These are phyloP conservation scores for Plasmodium gonderi DNA, from an alignment of 169 alveolate species.

Conservation along the genomic window DNA sequence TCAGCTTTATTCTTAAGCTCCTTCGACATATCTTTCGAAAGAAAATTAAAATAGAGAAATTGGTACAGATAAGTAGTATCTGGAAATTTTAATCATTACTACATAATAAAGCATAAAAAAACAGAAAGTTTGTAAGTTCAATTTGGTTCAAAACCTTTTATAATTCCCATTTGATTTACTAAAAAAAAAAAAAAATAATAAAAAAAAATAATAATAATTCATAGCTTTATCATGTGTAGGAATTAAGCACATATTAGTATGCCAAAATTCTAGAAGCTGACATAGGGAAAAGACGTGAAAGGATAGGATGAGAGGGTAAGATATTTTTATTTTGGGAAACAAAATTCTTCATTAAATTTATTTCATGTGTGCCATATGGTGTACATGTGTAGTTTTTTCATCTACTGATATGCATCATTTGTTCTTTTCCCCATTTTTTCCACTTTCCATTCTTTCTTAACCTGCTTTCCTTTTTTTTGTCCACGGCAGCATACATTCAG, in stretches of 20 bases:
- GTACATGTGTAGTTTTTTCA: neutral
- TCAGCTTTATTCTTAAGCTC: conserved; percentile 26
- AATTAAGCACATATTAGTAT: neutral
- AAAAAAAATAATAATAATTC: neutral
- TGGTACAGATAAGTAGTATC: neutral
- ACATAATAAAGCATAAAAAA: neutral
- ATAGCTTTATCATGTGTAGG: neutral
- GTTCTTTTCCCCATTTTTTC: neutral
- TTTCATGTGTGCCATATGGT: neutral
- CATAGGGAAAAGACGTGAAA: neutral
- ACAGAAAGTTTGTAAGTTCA: neutral
- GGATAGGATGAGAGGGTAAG: too few relatives aligned
- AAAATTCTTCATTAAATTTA: neutral
- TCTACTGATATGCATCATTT: neutral
- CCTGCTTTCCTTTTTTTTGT: conserved; percentile 67
- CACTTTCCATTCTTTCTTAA: neutral
- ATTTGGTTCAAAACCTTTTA: conserved; percentile 28
- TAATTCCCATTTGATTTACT: conserved; percentile 60
- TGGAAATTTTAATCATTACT: neutral
- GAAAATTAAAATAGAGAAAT: neutral
- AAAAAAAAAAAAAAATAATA: neutral
- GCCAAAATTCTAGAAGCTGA: neutral
- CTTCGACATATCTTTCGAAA: conserved; percentile 49
- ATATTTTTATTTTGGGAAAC: neutral
- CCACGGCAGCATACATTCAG: conserved; percentile 60